phyloP scores from a whole-genome alignment of 495 filamentous ascomycete genomes.

The Melanomma pulvis-pyrius region DNA sequence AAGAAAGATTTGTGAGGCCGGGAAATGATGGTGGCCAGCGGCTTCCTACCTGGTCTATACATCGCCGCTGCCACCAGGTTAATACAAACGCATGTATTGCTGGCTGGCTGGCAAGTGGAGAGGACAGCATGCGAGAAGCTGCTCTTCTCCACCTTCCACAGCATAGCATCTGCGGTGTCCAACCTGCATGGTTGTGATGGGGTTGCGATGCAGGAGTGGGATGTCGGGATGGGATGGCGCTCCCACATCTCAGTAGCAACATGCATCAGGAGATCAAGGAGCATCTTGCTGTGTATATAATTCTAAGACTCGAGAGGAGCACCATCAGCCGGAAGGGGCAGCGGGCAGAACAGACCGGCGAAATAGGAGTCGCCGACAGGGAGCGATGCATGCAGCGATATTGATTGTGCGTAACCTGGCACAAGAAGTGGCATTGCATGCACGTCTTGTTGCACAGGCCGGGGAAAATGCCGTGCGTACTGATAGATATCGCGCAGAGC shows the following conservation, averaged over 20 bases:
- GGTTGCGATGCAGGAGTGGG: neutral
- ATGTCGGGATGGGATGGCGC: neutral
- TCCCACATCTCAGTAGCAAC: neutral
- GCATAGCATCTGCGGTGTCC: neutral
- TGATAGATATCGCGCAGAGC: neutral
- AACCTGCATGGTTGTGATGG: neutral
- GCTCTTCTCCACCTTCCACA: neutral
- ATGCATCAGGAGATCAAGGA: neutral
- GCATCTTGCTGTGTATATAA: no score
- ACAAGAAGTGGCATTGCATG: constrained; percentile 15
- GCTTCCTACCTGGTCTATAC: constrained; percentile 3
- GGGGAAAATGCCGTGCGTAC: neutral
- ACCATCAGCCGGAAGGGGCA: neutral
- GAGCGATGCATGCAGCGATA: constrained; percentile 27
- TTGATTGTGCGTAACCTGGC: constrained; percentile 33
- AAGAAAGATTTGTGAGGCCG: neutral
- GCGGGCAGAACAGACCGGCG: neutral
- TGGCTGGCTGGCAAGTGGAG: neutral
- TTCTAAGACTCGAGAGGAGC: neutral
- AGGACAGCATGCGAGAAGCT: neutral
- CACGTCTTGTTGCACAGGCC: constrained; percentile 16
- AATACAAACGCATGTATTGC: neutral
- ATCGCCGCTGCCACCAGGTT: constrained; percentile 2
- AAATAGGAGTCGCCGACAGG: constrained; percentile 11
- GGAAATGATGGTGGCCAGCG: neutral